Evolutionary conservation across 75 land plant genomes (phyloP), one percentile per base, ranked within the genome.

Genomic region (Cryptomeria japonica): DNA sequence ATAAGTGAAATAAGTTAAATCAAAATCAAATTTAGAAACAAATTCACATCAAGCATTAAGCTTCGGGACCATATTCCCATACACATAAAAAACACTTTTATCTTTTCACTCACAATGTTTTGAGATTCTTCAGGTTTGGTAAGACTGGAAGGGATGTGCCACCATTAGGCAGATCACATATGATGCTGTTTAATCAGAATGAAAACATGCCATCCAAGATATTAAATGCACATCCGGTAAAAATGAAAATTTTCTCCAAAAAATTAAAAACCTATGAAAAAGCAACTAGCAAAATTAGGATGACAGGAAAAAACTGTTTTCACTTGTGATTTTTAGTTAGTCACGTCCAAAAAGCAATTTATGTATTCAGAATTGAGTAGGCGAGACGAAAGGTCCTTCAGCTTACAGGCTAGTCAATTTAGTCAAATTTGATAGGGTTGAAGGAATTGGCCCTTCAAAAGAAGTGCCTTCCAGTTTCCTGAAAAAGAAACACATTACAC

Each of bases 381-480:
- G n/a, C 5, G 15, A 36, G 39, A 31, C 15, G 80, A 38, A 77
- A 6, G 41, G 22, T 36, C 1, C 6, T 77, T 38, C 38, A 38
- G 41, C 89, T 37, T 88, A 93, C 94, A 93, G 87, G 73, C 92
- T 93, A 53, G 14, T 82, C 84, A 93, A 84, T 36, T 84, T 89
- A 25, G 88, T 90, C 87, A 93, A 77, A 22, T 84, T 36, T 83
- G 93, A 92, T 61, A 93, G 86, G 85, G 78, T 86, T 32, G 92
- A 85, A 87, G 94, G 94, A 55, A 93, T 88, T 31, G 94, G 94
- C 53, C 94, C 94, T 86, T 88, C 89, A 25, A 92, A 83, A 88
- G 88, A 90, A 86, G 88, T 64, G 22, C 93, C 92, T n/a, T 91
- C 89, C 25, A 93, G 86, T 34, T 91, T 91, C 93, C 94, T 93